Conservation (phyloP, 495 filamentous ascomycete species). For the Trichoderma virens region DNA sequence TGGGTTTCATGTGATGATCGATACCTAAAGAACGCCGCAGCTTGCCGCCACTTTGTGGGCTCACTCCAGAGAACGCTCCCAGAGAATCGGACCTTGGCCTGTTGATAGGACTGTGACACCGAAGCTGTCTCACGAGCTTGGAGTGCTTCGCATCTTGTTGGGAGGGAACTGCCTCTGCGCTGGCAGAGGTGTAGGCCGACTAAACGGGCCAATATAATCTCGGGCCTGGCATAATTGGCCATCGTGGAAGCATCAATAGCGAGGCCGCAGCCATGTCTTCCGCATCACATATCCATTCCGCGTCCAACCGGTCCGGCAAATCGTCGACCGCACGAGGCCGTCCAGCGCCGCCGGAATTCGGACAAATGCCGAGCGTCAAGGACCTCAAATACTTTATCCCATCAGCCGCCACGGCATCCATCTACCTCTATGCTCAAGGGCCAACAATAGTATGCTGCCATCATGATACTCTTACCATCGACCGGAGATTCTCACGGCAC, state of each 20-base stretch:
- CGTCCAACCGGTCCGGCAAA: conserved; percentile 45
- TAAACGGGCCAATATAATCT: conserved; percentile 17
- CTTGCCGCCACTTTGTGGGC: conserved; percentile 23
- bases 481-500: conserved; percentile 79
- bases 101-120: conserved; percentile 4
- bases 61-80: conserved; percentile 1
- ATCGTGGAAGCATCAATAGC: conserved; percentile 12
- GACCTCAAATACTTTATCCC: conserved; percentile 60
- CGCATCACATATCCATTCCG: conserved; percentile 51
- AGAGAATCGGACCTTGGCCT: neutral
- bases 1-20: conserved; percentile 43
- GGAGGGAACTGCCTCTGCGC: neutral
- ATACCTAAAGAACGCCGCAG: conserved; percentile 37
- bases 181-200: neutral
- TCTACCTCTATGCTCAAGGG: conserved; percentile 81
- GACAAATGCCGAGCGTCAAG: conserved; percentile 46
- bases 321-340: conserved; percentile 34
- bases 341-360: conserved; percentile 35
- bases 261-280: conserved; percentile 30
- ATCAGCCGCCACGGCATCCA: conserved; percentile 77
- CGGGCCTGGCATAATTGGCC: neutral
- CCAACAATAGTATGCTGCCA: conserved; percentile 71
- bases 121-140: conserved; percentile 2
- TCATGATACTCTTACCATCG: conserved; percentile 86
- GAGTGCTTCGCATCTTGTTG: neutral